Base-by-base conservation (phyloP, 169 alveolate species). In the Plasmodium berghei region DNA sequence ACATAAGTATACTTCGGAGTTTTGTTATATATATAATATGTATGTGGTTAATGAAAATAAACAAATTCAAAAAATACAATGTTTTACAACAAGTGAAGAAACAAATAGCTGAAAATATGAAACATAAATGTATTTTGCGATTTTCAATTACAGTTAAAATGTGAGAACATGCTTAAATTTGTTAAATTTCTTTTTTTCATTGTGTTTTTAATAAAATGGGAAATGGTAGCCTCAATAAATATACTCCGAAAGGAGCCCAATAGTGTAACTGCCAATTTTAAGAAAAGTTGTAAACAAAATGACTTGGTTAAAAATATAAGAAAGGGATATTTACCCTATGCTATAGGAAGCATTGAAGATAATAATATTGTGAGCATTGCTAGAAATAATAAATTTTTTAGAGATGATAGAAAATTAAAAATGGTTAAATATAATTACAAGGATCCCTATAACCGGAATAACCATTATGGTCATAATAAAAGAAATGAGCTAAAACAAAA, bases 111-210 rank as follows among this genome's bases (percentile, higher is more conserved):
- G 42, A 34, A 34, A 34, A 34, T 34, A 34, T 34, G 42, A 34
- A 34, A 34, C 8, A 34, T 34, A 34, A 34, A 3, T 34, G 42
- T 34, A 34, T 34, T 34, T 34, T 34, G 42, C 3, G 6, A 34
- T 34, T 34, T 34, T 34, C 5, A 5, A 34, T 34, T 12, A 63
- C 24, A 63, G 69, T 64, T 48, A 46, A 58, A 59, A 45, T 49
- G 87, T 28, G 42, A 73, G 72, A 73, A 58, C 40, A 73, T 73
- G 73, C 58, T 24, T 22, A 73, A 59, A 52, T 56, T 73, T 22
- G 48, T n/a, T 10, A 52, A 48, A 45, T 26, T n/a, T 48, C 46
- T 73, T 28, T 22, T 73, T 24, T 24, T 73, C 28, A 22, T 40
- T 34, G 59, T 64, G 9, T 73, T 73, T 45, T 56, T 73, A 73